Base-by-base conservation (phyloP, 2,329 filamentous ascomycete species). In the Fusarium sp. region DNA sequence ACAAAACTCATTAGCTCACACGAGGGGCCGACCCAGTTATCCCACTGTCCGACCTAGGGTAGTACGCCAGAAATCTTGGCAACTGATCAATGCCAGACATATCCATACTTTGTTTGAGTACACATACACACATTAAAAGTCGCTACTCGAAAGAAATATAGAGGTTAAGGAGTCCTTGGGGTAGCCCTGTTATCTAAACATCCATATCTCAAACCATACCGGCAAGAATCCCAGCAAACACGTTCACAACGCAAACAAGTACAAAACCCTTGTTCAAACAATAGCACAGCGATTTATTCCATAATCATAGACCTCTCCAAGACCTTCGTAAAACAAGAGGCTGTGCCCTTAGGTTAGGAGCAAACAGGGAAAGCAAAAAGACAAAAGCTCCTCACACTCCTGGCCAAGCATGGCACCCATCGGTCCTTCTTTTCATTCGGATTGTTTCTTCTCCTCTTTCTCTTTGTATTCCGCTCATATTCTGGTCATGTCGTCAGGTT, bases 321-420 rank as follows among this genome's bases (percentile, higher is more conserved):
- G 49, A 66, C 58, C 52, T 53, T 64, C 53, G 59, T 46, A 66
- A 66, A 69, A 48, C 31, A 73, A 71, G 67, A 63, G 58, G 63
- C 52, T 40, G 33, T 58, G 50, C 45, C 68, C 54, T 48, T 58
- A 49, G 63, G 46, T 48, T 46, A 57, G 61, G 52, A 59, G 58
- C 53, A 68, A 72, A 63, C 42, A 72, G 56, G 63, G 54, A 72
- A 72, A 61, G 68, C 66, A 73, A 70, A 73, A 74, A 72, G 58
- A 62, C 48, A 72, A 64, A 73, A 64, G 70, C 72, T 73, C 72
- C 70, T 72, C 68, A 68, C 69, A 72, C 72, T 73, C 72, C 72
- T 66, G 62, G 65, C 66, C 69, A 74, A 51, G 51, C 50, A 50
- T 55, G 63, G 67, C 69, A 38, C 57, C 58, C 51, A 42, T 49